These are phyloP conservation scores for Sphagnum fallax DNA, from an alignment of 228 moss, liverwort and hornwort genomes.

Conservation along the genomic window DNA sequence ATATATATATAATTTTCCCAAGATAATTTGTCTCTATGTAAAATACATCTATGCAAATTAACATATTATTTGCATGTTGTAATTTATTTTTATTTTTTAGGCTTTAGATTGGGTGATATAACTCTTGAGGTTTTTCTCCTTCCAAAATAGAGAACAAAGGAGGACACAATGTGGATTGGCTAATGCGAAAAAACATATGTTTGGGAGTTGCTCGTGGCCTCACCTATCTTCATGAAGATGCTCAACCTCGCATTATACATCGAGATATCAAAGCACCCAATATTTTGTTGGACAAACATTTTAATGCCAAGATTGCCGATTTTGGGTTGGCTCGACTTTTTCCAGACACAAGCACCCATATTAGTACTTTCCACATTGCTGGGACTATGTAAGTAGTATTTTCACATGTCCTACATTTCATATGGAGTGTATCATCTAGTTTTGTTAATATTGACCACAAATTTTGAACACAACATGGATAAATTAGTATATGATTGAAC, in stretches of 20 bases:
- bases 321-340: conserved; percentile 49
- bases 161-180: conserved; percentile 16
- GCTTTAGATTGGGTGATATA: too few relatives aligned
- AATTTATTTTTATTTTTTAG: too few relatives aligned
- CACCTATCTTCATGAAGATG: conserved; percentile 40
- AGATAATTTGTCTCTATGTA: too few relatives aligned
- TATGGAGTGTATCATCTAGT: too few relatives aligned
- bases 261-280: conserved; percentile 54
- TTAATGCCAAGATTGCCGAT: conserved; percentile 51
- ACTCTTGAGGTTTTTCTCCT: neutral
- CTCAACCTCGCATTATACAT: conserved; percentile 42
- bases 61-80: too few relatives aligned
- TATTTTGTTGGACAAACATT: conserved; percentile 33
- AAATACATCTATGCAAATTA: too few relatives aligned
- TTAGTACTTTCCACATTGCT: conserved; percentile 35
- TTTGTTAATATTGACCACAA: too few relatives aligned
- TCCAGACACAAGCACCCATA: conserved; percentile 42
- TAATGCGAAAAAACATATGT: conserved; percentile 29
- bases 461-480: too few relatives aligned
- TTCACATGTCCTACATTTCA: too few relatives aligned
- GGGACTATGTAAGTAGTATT: conserved; percentile 27
- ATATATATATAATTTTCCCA: too few relatives aligned
- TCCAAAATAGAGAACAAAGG: neutral
- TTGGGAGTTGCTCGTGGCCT: conserved; percentile 39
- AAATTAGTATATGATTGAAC: too few relatives aligned